phyloP scores from a whole-genome alignment of 1,284 basidiomycete species.

The Sphagnurus paluster region DNA sequence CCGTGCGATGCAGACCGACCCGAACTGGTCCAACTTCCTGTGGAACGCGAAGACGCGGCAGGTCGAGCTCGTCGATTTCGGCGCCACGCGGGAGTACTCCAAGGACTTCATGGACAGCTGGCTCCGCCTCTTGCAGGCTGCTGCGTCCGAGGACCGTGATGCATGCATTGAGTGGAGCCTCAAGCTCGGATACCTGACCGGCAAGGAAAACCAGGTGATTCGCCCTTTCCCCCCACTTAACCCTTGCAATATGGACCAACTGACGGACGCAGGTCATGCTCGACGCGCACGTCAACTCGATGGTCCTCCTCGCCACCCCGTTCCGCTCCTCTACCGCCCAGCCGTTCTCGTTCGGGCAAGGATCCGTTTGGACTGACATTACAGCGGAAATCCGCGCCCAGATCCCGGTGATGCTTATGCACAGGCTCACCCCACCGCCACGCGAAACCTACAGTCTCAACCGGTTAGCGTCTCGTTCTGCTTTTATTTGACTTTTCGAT shows the following conservation, averaged over 20 bases:
- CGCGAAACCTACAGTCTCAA: slow-evolving; percentile 95
- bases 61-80: slow-evolving; percentile 91
- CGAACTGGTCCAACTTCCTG: slow-evolving; percentile 98
- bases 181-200: slow-evolving; percentile 88
- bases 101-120: slow-evolving; percentile 89
- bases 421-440: slow-evolving; percentile 91
- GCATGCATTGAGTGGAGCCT: slow-evolving; percentile 77
- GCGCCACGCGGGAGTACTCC: slow-evolving; percentile 87
- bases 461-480: slow-evolving; percentile 43
- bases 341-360: slow-evolving; percentile 73
- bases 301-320: slow-evolving; percentile 81
- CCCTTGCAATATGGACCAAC: too few species aligned
- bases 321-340: slow-evolving; percentile 66
- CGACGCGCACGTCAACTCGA: slow-evolving; percentile 83
- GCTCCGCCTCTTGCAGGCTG: slow-evolving; percentile 80
- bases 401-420: slow-evolving; percentile 90
- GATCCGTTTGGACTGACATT: slow-evolving; percentile 64
- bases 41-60: slow-evolving; percentile 68
- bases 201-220: slow-evolving; percentile 79
- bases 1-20: slow-evolving; percentile 96
- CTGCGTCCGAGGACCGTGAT: slow-evolving; percentile 68
- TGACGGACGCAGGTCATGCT: slow-evolving; percentile 69
- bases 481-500: neutral
- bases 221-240: too few species aligned
- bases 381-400: slow-evolving; percentile 74